Evolutionary conservation across 2,329 filamentous ascomycete genomes (phyloP), one percentile per base, ranked within the genome.

Genomic region (Colletotrichum graminicola): DNA sequence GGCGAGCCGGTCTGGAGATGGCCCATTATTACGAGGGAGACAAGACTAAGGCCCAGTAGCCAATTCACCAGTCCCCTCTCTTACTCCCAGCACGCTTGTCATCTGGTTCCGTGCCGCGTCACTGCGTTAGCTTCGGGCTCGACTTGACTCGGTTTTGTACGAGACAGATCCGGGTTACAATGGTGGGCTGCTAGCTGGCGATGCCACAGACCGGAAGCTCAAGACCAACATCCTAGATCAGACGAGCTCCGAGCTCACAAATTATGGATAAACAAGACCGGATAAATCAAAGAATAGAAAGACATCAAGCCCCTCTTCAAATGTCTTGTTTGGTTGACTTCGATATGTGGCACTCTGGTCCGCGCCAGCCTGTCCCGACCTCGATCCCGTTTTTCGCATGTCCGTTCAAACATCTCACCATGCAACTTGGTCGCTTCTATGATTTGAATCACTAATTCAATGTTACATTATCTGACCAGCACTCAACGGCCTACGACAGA

Each of bases 1-100:
- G 94, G 83, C 87, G 94, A 73, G 95, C 94, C 36, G 96, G 96
- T 21, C 84, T 98, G 67, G 94, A 99, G 84, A 98, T 99, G 96
- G 94, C 95, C 54, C 94, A 97, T 85, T 97, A 97, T 83, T 96
- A 97, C 80, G 94, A 92, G 71, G 81, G 78, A 59, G 79, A 80
- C 76, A 87, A 87, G 79, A 84, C 81, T 80, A 87, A 87, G 77
- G 74, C 78, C 67, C 76, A 78, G 75, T 75, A 72, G 59, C 51
- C 47, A 18, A 18, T 34, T 51, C 14, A 32, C 51, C 60, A 23
- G n/a, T 52, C 60, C 67, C 32, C 59, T 49, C 67, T 57, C 45
- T 41, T 52, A 41, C 62, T 67, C 36, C 18, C 12, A 18, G 45
- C 34, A 21, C 18, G n/a, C 3, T n/a, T n/a, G 36, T 34, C 41